Percentiles rank a stretch among this genome's conserved stretches.
Evolutionary conservation across 2,329 filamentous ascomycete species (phyloP).

Genomic region (Colletotrichum sp.): DNA sequence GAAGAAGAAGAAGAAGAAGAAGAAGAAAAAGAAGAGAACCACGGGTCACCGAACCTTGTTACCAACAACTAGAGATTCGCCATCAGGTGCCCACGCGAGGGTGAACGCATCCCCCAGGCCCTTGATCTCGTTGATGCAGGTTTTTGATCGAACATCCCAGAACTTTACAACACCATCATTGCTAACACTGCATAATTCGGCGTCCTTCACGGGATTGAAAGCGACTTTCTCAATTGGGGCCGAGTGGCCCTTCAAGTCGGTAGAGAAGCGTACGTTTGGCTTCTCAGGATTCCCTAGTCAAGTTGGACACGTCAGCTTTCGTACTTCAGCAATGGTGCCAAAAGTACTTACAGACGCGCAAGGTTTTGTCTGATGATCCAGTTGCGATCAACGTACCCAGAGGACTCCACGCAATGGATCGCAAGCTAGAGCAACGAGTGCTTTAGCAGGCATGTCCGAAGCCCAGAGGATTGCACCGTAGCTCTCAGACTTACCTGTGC

Average conservation of each 20-base stretch:
- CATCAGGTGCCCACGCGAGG: slow-evolving; percentile 76
- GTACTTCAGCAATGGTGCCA: not conserved
- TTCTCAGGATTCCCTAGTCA: slow-evolving; percentile 75
- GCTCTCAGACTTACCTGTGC: slow-evolving; percentile 56
- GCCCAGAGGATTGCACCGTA: slow-evolving; percentile 13
- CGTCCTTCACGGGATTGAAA: slow-evolving; percentile 79
- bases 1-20: not conserved
- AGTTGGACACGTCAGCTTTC: not conserved
- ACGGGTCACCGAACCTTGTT: slow-evolving; percentile 62
- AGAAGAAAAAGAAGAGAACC: not conserved
- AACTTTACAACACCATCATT: slow-evolving; percentile 77
- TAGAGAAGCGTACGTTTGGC: slow-evolving; percentile 74
- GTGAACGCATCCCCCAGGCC: slow-evolving; percentile 72
- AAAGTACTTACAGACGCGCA: slow-evolving; percentile 70
- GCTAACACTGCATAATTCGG: slow-evolving; percentile 77
- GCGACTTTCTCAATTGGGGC: slow-evolving; percentile 75
- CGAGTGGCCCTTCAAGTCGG: slow-evolving; percentile 73
- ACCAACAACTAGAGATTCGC: slow-evolving; percentile 72
- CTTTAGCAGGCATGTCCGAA: slow-evolving; percentile 14
- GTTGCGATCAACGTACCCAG: slow-evolving; percentile 84
- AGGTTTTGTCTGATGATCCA: slow-evolving; percentile 71
- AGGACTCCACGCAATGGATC: slow-evolving; percentile 89
- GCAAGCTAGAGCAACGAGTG: slow-evolving; percentile 56
- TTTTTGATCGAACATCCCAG: slow-evolving; percentile 80
- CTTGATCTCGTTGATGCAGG: slow-evolving; percentile 72